Evolutionary conservation across 2,329 filamentous ascomycete genomes (phyloP), one percentile per base, ranked within the genome.

Genomic region (Sarocladium kiliense): DNA sequence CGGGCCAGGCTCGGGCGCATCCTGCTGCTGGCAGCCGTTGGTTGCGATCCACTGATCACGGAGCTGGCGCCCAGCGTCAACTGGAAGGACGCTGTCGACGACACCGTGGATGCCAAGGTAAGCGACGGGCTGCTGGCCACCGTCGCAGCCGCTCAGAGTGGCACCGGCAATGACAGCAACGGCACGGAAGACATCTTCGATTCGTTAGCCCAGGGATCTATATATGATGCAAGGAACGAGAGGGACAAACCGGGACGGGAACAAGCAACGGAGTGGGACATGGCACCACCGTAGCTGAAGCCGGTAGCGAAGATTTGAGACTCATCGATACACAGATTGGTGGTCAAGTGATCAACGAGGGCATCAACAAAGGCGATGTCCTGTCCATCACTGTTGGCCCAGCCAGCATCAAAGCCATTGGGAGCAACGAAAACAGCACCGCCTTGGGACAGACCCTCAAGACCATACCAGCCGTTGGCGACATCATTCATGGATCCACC

Each of bases 251-350:
- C 60, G 10, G 72, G 66, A 11, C 68, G 68, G 4, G 70, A 65
- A 58, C 73, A 77, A 3, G 73, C 72, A 16, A 75, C 59, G 3
- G 69, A 64, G 58, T 68, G 73, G 0, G 67, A 67, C 70, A 77
- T 76, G 54, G 69, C 68, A 14, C 65, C 73, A 34, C 74, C 74
- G 61, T 71, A 76, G 58, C 69, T 73, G 61, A 72, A 76, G 36
- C 73, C 74, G 1, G 70, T 71, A 12, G 70, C 64, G 62, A 74
- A 76, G 55, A 70, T 66, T 36, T 67, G 65, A 37, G 61, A 62
- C 50, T 69, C 62, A 57, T 77, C 66, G 25, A 76, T 62, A 57
- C 74, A 76, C 42, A 75, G 67, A 19, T 68, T 65, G 3, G 58
- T 58, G 56, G 74, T 67, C 25, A 74, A 60, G 7, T 62, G 62